These are phyloP conservation scores for Paramecium pentaurelia DNA, from an alignment of 73 alveolate genomes.

Conservation along the genomic window DNA sequence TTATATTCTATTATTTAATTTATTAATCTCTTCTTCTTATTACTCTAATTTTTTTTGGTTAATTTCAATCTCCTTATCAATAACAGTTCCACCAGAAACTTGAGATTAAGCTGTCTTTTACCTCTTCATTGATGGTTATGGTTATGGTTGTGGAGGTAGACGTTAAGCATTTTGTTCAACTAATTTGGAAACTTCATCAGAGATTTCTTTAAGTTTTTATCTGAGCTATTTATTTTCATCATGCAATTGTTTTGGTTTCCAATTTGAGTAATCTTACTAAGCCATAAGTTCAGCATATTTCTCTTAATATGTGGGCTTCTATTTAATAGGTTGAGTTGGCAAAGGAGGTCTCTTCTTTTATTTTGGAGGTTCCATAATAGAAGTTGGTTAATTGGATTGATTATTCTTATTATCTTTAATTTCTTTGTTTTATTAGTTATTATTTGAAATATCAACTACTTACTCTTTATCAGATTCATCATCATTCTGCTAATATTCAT, in stretches of 20 bases:
- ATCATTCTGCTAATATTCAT: background rate
- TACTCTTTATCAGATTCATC: background rate
- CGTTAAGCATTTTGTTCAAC: background rate
- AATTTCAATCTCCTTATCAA: background rate
- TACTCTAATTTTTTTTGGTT: background rate
- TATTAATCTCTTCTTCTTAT: background rate
- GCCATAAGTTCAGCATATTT: background rate
- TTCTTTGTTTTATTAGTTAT: background rate
- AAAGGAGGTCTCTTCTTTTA: background rate
- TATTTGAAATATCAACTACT: background rate
- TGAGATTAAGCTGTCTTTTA: background rate
- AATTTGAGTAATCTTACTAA: background rate
- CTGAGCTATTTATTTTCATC: background rate
- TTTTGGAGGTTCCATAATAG: background rate
- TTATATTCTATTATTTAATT: background rate
- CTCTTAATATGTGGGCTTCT: background rate
- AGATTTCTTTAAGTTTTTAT: background rate
- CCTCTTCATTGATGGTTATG: background rate
- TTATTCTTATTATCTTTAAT: background rate
- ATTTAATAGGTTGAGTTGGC: background rate
- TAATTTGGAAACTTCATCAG: background rate
- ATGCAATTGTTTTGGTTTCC: constrained; percentile 19
- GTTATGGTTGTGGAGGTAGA: background rate
- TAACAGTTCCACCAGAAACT: background rate
- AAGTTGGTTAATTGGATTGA: background rate